phyloP scores from a whole-genome alignment of 495 filamentous ascomycete species.

The Peziza echinospora region DNA sequence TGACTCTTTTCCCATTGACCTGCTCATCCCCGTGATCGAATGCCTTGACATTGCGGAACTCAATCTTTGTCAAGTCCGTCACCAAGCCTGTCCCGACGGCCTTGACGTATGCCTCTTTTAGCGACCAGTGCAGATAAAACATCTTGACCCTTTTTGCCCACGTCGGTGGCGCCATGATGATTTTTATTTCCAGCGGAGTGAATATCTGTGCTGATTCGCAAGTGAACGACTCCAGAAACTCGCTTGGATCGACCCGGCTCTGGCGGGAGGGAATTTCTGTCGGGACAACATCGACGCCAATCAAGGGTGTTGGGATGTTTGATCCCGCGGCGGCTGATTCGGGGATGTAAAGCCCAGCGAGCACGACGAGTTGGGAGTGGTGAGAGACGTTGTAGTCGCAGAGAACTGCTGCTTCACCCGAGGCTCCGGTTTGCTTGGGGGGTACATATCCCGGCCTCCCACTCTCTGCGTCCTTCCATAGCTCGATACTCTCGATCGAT shows the following conservation, averaged over 20 bases:
- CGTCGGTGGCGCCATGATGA: constrained; percentile 2
- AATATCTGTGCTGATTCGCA: constrained; percentile 9
- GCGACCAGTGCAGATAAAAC: constrained; percentile 15
- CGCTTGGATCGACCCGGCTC: background rate
- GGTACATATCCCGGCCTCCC: constrained; percentile 10
- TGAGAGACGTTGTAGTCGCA: constrained; percentile 18
- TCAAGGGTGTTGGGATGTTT: background rate
- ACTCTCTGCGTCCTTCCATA: constrained; percentile 8
- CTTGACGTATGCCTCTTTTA: constrained; percentile 20
- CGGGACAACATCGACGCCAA: constrained; percentile 17
- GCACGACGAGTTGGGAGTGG: constrained; percentile 4
- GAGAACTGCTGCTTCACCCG: constrained; percentile 1
- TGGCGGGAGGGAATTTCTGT: constrained; percentile 5
- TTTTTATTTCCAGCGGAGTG: constrained; percentile 7
- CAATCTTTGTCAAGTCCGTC: constrained; percentile 10
- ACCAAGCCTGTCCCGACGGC: constrained; percentile 16
- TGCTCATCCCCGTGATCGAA: background rate
- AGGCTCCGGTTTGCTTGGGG: background rate
- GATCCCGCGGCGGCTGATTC: background rate
- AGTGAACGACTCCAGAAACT: constrained; percentile 11
- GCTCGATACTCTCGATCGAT: constrained; percentile 5
- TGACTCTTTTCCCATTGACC: background rate
- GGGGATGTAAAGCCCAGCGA: background rate
- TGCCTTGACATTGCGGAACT: constrained; percentile 9
- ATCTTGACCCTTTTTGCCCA: constrained; percentile 6